Base-by-base conservation (phyloP, 2,329 filamentous ascomycete genomes). In the Claviceps sp. region DNA sequence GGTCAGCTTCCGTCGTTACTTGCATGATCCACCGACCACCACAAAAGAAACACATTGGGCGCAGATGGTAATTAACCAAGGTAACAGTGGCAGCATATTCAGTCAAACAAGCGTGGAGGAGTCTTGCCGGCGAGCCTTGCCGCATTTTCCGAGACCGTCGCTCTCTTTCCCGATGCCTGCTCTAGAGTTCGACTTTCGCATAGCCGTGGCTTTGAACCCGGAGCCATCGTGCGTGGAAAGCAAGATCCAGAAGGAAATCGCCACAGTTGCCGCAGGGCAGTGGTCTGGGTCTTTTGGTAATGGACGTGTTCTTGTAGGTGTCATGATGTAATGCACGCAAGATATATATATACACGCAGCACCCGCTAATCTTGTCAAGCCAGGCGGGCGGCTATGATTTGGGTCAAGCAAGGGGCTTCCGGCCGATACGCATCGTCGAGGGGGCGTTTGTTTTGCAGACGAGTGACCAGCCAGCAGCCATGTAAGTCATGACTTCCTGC, bases 221-320 rank as follows among this genome's bases (percentile, higher is more conserved):
- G 68, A 70, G 49, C 63, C 68, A 37, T 67, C 73, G 11, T 66
- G 67, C 22, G 67, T 75, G 41, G 73, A 73, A 34, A 60, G 64
- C 13, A 66, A 71, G 49, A 70, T 68, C 38, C 66, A 69, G 52
- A 69, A 73, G 53, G 74, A 76, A 57, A 75, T 74, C 61, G 73
- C 73, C 30, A 72, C 72, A 13, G 72, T 76, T 49, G 67, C 67
- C 7, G 69, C 68, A 10, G 73, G 74, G 2, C 65, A 62, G 11
- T 77, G 73, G 72, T 71, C 69, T 7, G 74, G 72, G 6, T 70
- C 66, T 1, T 76, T 74, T 64, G 73, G 73, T 48, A 69, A 71
- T 49, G 74, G 73, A 30, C 69, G 67, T 38, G 69, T 75, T 55
- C 61, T 74, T 67, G 59, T 74, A 67, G 57, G 68, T 64, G 51